Conservation (phyloP, 169 alveolate genomes). For the Plasmodium gonderi region DNA sequence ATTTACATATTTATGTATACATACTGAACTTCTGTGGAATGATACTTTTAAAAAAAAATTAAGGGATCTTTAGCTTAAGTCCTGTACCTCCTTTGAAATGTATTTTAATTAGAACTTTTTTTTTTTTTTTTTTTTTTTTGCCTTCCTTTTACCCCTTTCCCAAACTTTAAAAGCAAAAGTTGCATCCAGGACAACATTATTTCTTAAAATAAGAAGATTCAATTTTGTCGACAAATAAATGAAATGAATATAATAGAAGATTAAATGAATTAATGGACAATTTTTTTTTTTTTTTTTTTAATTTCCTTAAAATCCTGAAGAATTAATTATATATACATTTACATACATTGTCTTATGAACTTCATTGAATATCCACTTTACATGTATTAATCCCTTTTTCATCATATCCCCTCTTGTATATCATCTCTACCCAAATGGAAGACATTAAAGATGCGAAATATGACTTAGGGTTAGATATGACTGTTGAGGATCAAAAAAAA, state of each 20-base stretch:
- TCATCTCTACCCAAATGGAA: constrained; percentile 12
- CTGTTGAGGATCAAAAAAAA: constrained; percentile 68
- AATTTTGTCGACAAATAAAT: neutral
- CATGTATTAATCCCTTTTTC: neutral
- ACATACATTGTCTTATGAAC: neutral
- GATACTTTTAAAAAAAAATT: neutral
- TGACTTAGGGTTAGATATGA: constrained; percentile 75
- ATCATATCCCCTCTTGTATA: neutral
- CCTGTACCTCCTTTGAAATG: neutral
- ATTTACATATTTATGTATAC: neutral
- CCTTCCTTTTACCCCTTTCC: neutral
- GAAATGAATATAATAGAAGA: neutral
- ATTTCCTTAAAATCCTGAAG: neutral
- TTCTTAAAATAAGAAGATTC: neutral
- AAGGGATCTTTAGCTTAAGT: neutral
- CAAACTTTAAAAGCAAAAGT: no score
- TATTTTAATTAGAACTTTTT: neutral
- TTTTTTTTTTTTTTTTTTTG: neutral
- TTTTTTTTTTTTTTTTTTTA: neutral
- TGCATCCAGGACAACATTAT: neutral
- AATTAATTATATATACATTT: neutral
- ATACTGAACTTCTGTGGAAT: neutral
- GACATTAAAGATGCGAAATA: constrained; percentile 36
- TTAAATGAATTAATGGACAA: neutral
- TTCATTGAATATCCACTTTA: neutral